Percentiles rank a stretch among this genome's conserved stretches.
These are phyloP conservation scores for Corylus heterophylla DNA, from an alignment of 306 rosid genomes.

Conservation along the genomic window DNA sequence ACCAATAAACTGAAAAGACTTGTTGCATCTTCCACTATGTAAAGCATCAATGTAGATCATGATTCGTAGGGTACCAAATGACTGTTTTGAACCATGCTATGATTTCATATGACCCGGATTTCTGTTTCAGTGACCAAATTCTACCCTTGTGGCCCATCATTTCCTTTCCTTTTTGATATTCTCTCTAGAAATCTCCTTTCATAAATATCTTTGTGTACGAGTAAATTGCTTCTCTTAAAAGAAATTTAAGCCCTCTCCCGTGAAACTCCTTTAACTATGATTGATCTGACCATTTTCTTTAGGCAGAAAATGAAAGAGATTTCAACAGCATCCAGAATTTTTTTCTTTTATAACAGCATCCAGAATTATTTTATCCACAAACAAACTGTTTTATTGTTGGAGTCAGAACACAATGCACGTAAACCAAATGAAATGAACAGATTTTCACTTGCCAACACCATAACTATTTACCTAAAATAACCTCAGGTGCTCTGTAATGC, in stretches of 20 bases:
- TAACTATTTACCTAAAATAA: constrained; percentile 79
- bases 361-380: constrained; percentile 9
- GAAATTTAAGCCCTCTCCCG: too few species aligned
- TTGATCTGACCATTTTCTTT: too few species aligned
- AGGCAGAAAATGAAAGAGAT: too few species aligned
- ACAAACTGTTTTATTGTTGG: constrained; percentile 5
- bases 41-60: not conserved
- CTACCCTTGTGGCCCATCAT: too few species aligned
- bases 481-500: constrained; percentile 99
- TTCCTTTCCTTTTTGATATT: not conserved
- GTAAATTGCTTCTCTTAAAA: not conserved
- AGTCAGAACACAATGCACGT: constrained; percentile 27
- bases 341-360: not conserved
- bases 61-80: not conserved
- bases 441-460: constrained; percentile 47
- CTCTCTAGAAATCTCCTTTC: not conserved
- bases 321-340: not conserved
- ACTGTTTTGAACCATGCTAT: too few species aligned
- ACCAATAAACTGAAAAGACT: not conserved
- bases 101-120: too few species aligned
- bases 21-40: not conserved
- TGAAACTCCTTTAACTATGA: too few species aligned
- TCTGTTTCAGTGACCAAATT: too few species aligned
- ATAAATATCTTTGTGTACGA: too few species aligned
- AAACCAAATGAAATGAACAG: constrained; percentile 28